Conservation (phyloP, 176 grass and related monocot species). For the barley (Hordeum vulgare) region DNA sequence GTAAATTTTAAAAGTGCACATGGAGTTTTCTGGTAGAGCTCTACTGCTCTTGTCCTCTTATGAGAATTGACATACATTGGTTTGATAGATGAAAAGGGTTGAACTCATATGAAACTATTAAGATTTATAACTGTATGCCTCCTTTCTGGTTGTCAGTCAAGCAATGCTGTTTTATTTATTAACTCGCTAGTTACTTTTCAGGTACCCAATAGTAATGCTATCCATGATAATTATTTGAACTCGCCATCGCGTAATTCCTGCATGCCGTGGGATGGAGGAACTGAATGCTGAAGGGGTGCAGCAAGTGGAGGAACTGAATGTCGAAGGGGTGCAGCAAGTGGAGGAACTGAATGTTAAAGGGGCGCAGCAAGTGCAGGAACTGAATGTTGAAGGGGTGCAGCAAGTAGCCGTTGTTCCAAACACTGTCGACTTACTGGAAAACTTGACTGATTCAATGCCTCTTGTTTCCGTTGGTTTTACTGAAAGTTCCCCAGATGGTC, state of each 20-base stretch:
- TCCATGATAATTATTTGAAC: constrained; percentile 13
- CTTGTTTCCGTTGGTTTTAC: not conserved
- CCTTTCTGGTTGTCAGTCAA: not conserved
- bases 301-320: constrained; percentile 21
- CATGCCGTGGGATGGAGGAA: constrained; percentile 36
- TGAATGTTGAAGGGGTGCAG: not conserved
- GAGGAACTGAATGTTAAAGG: constrained; percentile 15
- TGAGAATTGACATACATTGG: not conserved
- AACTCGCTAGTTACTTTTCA: constrained; percentile 6
- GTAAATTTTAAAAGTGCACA: not conserved
- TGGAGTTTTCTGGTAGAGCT: not conserved
- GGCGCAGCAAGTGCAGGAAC: constrained; percentile 10
- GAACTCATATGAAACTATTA: not conserved
- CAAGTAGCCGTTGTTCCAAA: not conserved
- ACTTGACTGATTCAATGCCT: constrained; percentile 14
- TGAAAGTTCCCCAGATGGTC: not conserved
- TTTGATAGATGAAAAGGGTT: not conserved
- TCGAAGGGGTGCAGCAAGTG: not conserved
- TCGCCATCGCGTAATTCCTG: not conserved
- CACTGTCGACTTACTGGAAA: not conserved
- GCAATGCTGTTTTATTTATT: not conserved
- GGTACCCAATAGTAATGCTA: not conserved
- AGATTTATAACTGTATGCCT: not conserved
- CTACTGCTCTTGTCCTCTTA: not conserved
- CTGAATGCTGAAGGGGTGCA: not conserved